Conservation (phyloP, 345 rosid species). For the Camelina hispida region DNA sequence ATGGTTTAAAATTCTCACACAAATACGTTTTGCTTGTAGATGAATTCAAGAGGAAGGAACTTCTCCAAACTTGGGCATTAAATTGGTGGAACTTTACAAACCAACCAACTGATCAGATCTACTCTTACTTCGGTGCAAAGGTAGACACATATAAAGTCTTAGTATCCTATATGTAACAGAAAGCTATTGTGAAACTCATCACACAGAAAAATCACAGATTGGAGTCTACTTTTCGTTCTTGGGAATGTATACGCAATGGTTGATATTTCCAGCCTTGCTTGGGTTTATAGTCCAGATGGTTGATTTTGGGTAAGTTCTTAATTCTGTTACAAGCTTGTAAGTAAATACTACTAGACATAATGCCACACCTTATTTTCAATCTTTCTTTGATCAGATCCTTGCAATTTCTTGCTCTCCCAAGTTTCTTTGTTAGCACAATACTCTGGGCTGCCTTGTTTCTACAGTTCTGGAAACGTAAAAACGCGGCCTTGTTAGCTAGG, state of each 20-base stretch:
- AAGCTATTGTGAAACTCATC: constrained; percentile 31
- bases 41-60: constrained; percentile 74
- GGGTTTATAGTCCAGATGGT: constrained; percentile 69
- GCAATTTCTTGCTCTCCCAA: constrained; percentile 75
- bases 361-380: constrained; percentile 15
- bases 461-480: constrained; percentile 98
- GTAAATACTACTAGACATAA: not conserved
- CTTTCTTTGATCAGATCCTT: constrained; percentile 56
- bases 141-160: constrained; percentile 44
- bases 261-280: constrained; percentile 75
- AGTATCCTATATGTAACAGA: constrained; percentile 12
- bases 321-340: constrained; percentile 2
- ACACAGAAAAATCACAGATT: constrained; percentile 53
- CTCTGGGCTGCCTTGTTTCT: constrained; percentile 91
- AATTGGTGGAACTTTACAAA: constrained; percentile 73
- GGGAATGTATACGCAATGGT: constrained; percentile 88
- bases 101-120: constrained; percentile 86
- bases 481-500: constrained; percentile 79
- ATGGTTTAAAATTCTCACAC: constrained; percentile 24
- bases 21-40: constrained; percentile 49
- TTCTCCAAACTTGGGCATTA: constrained; percentile 77
- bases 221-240: constrained; percentile 89
- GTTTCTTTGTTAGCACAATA: constrained; percentile 67
- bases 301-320: constrained; percentile 67
- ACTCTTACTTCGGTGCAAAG: constrained; percentile 86